Conservation (phyloP, 1,284 basidiomycete genomes). For the Papiliotrema terrestris region DNA sequence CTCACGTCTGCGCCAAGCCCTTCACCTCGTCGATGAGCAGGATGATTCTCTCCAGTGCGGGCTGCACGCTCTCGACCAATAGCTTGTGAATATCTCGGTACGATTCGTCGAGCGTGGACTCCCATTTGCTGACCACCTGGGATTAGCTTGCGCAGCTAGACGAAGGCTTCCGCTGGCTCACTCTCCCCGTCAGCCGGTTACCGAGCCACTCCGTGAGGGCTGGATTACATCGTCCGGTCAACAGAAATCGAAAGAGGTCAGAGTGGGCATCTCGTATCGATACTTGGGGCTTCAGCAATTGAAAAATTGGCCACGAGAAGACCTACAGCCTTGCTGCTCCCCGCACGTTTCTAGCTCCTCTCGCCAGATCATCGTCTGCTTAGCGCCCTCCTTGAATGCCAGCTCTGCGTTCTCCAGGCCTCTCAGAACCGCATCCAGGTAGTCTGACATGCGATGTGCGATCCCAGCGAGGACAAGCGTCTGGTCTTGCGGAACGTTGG, state of each 20-base stretch:
- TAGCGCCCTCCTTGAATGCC: constrained; percentile 34
- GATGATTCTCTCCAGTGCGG: constrained; percentile 37
- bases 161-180: constrained; percentile 10
- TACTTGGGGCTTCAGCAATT: constrained; percentile 14
- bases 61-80: constrained; percentile 34
- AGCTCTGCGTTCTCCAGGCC: constrained; percentile 30
- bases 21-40: constrained; percentile 40
- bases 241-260: constrained; percentile 41
- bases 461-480: constrained; percentile 22
- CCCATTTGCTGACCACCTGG: constrained; percentile 44
- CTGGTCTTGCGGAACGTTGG: neutral
- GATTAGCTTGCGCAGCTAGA: neutral
- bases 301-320: neutral
- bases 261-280: constrained; percentile 32
- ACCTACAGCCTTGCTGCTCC: constrained; percentile 40
- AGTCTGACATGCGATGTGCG: constrained; percentile 22
- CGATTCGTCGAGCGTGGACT: constrained; percentile 25
- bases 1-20: constrained; percentile 32
- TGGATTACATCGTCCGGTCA: constrained; percentile 34
- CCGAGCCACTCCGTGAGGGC: constrained; percentile 45
- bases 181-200: constrained; percentile 38
- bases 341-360: constrained; percentile 44
- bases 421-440: constrained; percentile 31
- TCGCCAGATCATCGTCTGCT: constrained; percentile 43
- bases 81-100: constrained; percentile 32